Evolutionary conservation across 2,329 filamentous ascomycete genomes (phyloP), one percentile per base, ranked within the genome.

Genomic region (Colletotrichum sp.): DNA sequence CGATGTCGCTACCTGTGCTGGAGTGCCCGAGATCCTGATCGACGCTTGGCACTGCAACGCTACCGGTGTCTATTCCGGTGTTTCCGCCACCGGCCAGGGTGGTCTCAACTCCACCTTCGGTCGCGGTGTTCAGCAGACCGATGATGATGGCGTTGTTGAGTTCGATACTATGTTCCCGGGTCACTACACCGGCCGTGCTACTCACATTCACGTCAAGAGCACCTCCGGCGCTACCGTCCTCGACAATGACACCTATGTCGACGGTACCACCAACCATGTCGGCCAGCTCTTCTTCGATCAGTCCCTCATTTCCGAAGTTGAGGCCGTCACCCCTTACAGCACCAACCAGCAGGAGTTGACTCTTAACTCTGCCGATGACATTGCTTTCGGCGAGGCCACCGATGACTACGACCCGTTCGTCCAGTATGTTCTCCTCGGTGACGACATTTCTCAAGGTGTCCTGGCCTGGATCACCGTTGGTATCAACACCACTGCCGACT

Each of bases 341-440:
- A 81, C 80, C 67, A 90, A 90, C 81, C 85, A 82, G 0, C 86
- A 88, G 78, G 78, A 81, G 0, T 71, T 89, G 30, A 92, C 88
- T 2, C 30, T 34, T 1, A 63, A 63, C 30, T 30, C 59, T 24
- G 59, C n/a, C 21, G 30, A 63, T 34, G 2, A 2, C 13, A 36
- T 63, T 15, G 32, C 32, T 1, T 32, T 34, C 30, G 21, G 28
- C n/a, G n/a, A 63, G 30, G 21, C 30, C 28, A 63, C 59, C n/a
- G 59, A 36, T 13, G 59, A 34, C 30, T 30, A 34, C 7, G 30
- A 36, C 32, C 18, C 59, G n/a, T 21, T 63, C 10, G 59, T 34
- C 5, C 28, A 63, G 28, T 63, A 63, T 2, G 28, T 36, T 5
- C 30, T 63, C 28, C 30, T 24, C 7, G 59, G 30, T 2, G 59